Base-by-base conservation (phyloP, 2,329 filamentous ascomycete genomes). In the Alternaria longipes region DNA sequence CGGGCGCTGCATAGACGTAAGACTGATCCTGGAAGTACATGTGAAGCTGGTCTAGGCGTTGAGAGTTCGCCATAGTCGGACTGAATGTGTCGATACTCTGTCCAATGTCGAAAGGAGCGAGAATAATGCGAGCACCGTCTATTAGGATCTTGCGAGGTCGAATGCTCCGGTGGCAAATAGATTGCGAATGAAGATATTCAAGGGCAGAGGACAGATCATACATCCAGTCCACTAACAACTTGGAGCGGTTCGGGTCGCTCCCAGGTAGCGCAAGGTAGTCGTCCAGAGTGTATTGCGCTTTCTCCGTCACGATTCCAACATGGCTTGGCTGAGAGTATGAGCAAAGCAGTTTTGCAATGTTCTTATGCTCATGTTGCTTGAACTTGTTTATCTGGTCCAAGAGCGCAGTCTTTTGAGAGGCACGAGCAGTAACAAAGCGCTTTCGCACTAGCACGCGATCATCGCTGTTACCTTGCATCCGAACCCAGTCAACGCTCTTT, bases 81-180 rank as follows among this genome's bases (percentile, higher is more conserved):
- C 70, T 78, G 49, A 74, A 70, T 0, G 62, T 69, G 32, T 74
- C 73, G 30, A 65, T 67, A 34, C 64, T 73, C 12, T 69, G 57
- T 1, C 74, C 71, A 12, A 81, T 76, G 32, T 78, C 78, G 50
- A 81, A 81, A 1, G 78, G 70, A 5, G 74, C 74, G 41, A 80
- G 70, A 18, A 73, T 67, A 20, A 80, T 71, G 11, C 76, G 72
- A 1, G 74, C 59, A 8, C 74, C 73, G 18, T 79, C 72, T 41
- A 80, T 74, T 14, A 80, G 62, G 14, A 81, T 80, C 64, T 81
- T 81, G 40, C 75, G 70, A 9, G 79, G 78, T 36, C 78, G 71
- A 28, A 81, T 78, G 53, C 65, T 72, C 12, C 76, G 71, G 57
- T 81, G 79, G 32, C 70, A 71, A n/a, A 80, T 74, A 1, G 73